Percentiles rank a stretch among this genome's conserved stretches.
Evolutionary conservation across 2,329 filamentous ascomycete genomes (phyloP).

Genomic region (Colletotrichum horii): DNA sequence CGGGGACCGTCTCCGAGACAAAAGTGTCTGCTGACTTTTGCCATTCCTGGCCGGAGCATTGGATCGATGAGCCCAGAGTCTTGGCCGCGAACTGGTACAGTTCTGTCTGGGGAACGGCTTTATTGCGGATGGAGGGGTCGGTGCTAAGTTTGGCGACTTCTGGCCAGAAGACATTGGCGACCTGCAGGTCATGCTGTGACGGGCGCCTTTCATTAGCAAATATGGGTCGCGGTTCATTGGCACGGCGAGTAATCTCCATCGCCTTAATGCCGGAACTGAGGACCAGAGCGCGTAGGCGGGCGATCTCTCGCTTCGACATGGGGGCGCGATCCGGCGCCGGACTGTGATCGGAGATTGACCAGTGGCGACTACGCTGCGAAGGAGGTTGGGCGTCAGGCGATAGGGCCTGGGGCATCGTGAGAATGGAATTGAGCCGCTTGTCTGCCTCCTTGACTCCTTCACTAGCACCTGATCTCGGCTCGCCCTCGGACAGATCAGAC

Average conservation of each 20-base stretch:
- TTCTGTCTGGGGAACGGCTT: conserved; percentile 45
- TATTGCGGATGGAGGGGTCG: conserved; percentile 35
- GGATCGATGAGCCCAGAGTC: conserved; percentile 53
- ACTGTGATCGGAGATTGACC: conserved; percentile 55
- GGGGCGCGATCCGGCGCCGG: conserved; percentile 39
- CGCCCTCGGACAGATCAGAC: conserved; percentile 43
- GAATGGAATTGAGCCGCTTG: conserved; percentile 38
- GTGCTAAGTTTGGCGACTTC: conserved; percentile 49
- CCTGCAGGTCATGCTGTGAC: conserved; percentile 31
- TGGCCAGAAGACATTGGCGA: conserved; percentile 39
- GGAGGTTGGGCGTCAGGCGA: conserved; percentile 21
- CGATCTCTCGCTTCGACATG: conserved; percentile 75
- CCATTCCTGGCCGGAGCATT: conserved; percentile 58
- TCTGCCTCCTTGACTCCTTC: conserved; percentile 37
- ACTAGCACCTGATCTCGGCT: conserved; percentile 35
- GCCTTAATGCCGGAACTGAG: conserved; percentile 90
- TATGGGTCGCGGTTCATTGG: conserved; percentile 49
- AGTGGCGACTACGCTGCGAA: conserved; percentile 42
- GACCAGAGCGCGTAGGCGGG: conserved; percentile 77
- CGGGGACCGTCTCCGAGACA: conserved; percentile 58
- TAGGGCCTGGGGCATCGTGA: conserved; percentile 29
- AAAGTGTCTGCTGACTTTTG: conserved; percentile 66
- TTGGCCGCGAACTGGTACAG: conserved; percentile 58
- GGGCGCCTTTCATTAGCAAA: not conserved
- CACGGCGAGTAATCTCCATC: conserved; percentile 74